Base-by-base conservation (phyloP, 2,329 filamentous ascomycete genomes). In the Drechslerella stenobrocha region DNA sequence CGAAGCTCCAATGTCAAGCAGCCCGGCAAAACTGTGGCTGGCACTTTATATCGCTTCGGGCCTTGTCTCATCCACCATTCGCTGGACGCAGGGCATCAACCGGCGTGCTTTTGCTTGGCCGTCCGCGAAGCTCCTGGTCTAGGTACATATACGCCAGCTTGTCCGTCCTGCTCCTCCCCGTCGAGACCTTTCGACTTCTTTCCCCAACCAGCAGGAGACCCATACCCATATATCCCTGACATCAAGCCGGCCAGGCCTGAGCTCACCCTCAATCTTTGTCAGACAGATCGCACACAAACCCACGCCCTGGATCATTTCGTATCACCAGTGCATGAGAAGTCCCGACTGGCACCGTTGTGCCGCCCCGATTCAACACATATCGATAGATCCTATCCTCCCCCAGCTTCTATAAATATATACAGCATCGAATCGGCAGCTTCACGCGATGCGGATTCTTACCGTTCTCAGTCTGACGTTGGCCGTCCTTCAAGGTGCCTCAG, bases 121-220 rank as follows among this genome's bases (percentile, higher is more conserved):
- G 34, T 37, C 50, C 42, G n/a, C n/a, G n/a, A 58, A 45, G 46
- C 42, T 32, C 53, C 58, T 30, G 46, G 22, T 52, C 55, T n/a
- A n/a, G n/a, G 60, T 67, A 67, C 55, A 67, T 67, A 67, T 60
- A 67, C 35, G 34, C 35, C 61, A 40, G 40, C 40, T 26, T 30
- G 20, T 51, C 63, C 44, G 24, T 5, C 37, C 18, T 4, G 23
- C 26, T 40, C 4, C 15, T 22, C 58, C 9, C 24, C 40, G 18
- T 20, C n/a, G 45, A 44, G 15, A 15, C 13, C n/a, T 50, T 65
- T 53, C 45, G 20, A 24, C 46, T 42, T n/a, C 13, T 22, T 52
- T 53, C 28, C 32, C 20, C 50, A 42, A 46, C 30, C 30, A 32
- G 6, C 13, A 32, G 30, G 30, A 13, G 13, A 32, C 6, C 6